Base-by-base conservation (phyloP, 805 yeast species). In the Kurtzmaniella fragi region DNA sequence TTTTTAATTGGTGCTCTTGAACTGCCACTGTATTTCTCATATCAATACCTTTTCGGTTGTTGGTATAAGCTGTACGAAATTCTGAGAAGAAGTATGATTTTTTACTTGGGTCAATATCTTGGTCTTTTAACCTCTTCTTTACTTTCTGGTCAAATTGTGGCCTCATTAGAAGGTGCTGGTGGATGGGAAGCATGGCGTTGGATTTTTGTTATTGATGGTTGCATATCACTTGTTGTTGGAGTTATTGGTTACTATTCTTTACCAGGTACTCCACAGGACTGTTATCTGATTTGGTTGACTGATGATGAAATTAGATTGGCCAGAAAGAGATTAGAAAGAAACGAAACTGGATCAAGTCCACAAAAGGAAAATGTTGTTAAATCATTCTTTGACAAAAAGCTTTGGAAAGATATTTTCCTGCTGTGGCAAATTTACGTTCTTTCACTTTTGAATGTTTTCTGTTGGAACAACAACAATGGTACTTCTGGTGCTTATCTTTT, bases 121-220 rank as follows among this genome's bases (percentile, higher is more conserved):
- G 89, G 85, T 28, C 60, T 72, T 15, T 62, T 80, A 41, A 78
- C 84, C 12, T 70, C 83, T 1, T 84, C 85, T 32, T 73, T 78
- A 43, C 61, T 82, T 31, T 82, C 80, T 48, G 76, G 82, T 13
- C 75, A 80, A 9, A 69, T 80, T 23, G 71, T 62, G 41, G 49
- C 66, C 16, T 46, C 58, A 28, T 52, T 82, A 47, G 59, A 68
- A 38, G 84, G 82, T 25, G 61, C 53, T 10, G 51, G 56, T 34
- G 86, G 86, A 0, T 59, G 75, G 10, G 68, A 70, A 7, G 79
- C 85, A 10, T 83, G 88, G 88, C 69, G 80, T 63, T 83, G 88
- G 88, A 76, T 79, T 53, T 82, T 79, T 50, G 75, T 83, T 34
- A 69, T 83, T 44, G 86, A 81, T 53, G 82, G 81, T 10, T 50